Conservation (phyloP, 495 filamentous ascomycete species). For the Neurospora sp. region DNA sequence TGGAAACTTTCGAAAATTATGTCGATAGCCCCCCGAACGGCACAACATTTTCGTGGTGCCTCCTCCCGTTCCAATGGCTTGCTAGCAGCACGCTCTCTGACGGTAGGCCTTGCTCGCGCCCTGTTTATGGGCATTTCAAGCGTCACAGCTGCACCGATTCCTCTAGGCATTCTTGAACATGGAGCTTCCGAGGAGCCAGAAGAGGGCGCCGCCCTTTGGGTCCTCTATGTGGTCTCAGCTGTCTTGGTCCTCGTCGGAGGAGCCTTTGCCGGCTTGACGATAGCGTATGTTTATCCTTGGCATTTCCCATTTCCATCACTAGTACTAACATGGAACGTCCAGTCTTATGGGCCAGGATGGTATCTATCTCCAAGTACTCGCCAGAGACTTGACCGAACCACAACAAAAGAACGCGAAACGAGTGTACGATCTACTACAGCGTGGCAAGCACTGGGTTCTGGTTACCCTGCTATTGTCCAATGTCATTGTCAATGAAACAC, state of each 20-base stretch:
- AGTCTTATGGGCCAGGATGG: constrained; percentile 82
- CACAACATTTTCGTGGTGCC: constrained; percentile 1
- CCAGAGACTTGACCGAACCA: constrained; percentile 55
- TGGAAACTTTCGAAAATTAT: neutral
- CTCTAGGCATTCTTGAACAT: constrained; percentile 10
- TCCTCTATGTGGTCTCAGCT: constrained; percentile 33
- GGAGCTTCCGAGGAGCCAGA: constrained; percentile 21
- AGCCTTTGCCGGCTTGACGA: constrained; percentile 92
- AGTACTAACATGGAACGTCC: neutral
- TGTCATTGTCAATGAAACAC: constrained; percentile 95
- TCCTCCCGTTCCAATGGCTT: constrained; percentile 20
- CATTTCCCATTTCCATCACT: neutral
- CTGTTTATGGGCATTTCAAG: constrained; percentile 28
- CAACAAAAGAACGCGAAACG: constrained; percentile 75
- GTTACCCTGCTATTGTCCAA: constrained; percentile 91
- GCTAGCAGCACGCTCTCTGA: constrained; percentile 25
- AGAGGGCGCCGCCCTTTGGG: constrained; percentile 32
- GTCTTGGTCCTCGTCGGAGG: constrained; percentile 76
- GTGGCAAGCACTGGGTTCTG: constrained; percentile 97
- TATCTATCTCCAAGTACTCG: constrained; percentile 94
- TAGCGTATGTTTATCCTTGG: constrained; percentile 46
- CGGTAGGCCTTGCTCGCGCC: constrained; percentile 29
- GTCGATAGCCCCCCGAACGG: neutral
- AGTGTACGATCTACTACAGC: constrained; percentile 70
- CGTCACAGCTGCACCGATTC: constrained; percentile 20